Evolutionary conservation across 2,329 filamentous ascomycete species (phyloP).

Genomic region (Byssothecium circinans): DNA sequence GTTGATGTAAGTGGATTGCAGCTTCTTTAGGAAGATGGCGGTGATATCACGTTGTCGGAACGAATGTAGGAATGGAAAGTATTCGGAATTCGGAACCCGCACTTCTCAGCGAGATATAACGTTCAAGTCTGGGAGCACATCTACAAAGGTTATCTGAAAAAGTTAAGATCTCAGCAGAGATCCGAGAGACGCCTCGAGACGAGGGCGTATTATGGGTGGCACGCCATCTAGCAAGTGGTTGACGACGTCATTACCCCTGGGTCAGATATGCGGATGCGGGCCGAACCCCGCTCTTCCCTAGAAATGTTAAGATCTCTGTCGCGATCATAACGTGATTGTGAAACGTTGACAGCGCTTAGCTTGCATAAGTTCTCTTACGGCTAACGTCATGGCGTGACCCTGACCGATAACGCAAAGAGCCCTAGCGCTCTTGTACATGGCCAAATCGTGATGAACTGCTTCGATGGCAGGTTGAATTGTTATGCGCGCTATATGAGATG

Average conservation of each 20-base stretch:
- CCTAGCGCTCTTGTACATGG: background rate
- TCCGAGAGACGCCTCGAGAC: background rate
- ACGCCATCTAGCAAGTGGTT: background rate
- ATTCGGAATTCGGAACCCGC: background rate
- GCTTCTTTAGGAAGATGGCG: background rate
- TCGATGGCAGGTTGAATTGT: background rate
- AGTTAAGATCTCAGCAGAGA: background rate
- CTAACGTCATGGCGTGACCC: too few species aligned
- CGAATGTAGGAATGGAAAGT: slow-evolving; percentile 5
- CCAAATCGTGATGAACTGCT: background rate
- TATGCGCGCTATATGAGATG: too few species aligned
- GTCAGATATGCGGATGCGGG: background rate
- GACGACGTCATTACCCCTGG: background rate
- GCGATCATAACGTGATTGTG: too few species aligned
- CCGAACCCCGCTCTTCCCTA: background rate
- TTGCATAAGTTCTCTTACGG: too few species aligned
- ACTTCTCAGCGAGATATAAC: background rate
- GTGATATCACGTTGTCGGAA: slow-evolving; percentile 8
- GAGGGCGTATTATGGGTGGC: background rate
- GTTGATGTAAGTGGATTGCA: background rate
- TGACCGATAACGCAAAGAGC: too few species aligned
- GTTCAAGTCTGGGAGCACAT: too few species aligned
- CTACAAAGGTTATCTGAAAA: too few species aligned
- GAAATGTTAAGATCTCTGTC: too few species aligned
- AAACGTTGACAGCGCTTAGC: too few species aligned